Conservation (phyloP, 208 protist species). For the Acanthamoeba culbertsoni region DNA sequence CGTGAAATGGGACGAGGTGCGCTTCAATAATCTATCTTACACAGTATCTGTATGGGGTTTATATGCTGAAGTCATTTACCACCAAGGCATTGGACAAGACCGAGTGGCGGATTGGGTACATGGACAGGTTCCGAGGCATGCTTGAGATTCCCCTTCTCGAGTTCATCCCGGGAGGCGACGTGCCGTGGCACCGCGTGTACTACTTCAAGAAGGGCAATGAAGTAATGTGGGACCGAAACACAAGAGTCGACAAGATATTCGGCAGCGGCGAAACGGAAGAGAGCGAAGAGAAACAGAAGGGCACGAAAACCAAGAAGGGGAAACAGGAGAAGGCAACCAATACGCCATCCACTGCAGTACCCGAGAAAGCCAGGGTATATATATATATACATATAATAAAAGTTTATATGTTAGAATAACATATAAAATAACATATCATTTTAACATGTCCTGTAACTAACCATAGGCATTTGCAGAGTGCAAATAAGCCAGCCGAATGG, state of each 20-base stretch:
- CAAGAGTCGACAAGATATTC: constrained; percentile 35
- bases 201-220: constrained; percentile 48
- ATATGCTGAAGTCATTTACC: not conserved
- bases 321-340: not conserved
- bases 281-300: not conserved
- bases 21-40: too few species aligned
- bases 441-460: too few species aligned
- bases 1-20: constrained; percentile 44
- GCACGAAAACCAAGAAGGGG: not conserved
- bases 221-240: constrained; percentile 56
- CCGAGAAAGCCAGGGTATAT: not conserved
- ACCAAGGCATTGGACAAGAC: constrained; percentile 8
- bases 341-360: not conserved
- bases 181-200: constrained; percentile 47
- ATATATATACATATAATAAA: not conserved
- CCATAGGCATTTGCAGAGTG: not conserved
- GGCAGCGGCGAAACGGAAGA: constrained; percentile 14
- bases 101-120: constrained; percentile 53
- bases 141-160: constrained; percentile 53
- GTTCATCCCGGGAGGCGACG: constrained; percentile 50
- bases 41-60: too few species aligned
- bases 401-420: too few species aligned
- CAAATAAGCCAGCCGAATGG: constrained; percentile 25
- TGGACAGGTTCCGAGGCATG: constrained; percentile 51
- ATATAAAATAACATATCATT: too few species aligned